Evolutionary conservation across 2,329 filamentous ascomycete genomes (phyloP), one percentile per base, ranked within the genome.

Genomic region (Aspergillus pseudotamarii): DNA sequence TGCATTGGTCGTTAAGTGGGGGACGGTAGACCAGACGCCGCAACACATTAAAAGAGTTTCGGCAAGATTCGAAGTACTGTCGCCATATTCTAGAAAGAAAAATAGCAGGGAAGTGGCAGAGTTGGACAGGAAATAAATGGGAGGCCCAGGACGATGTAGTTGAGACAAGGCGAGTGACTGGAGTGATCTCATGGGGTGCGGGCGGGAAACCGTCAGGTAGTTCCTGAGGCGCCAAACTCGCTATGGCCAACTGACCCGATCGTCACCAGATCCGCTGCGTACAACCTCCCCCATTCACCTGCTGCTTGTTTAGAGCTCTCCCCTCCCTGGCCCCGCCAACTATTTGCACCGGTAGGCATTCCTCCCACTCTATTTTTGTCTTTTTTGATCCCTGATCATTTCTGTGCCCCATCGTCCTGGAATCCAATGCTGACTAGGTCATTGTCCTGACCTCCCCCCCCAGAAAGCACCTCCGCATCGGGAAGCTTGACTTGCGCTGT

Each of bases 1-100:
- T 73, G 76, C 76, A 79, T 78, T 71, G 73, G 71, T 64, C 65
- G 67, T 65, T 63, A 56, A 45, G 67, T 48, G 60, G 60, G 65
- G 61, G 63, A 57, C 36, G 23, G 46, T 58, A 55, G 58, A 56
- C 58, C 60, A 51, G 55, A 60, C 59, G 55, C 61, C 38, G 60
- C 50, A 59, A n/a, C 21, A 53, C 66, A 67, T 62, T 64, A 66
- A 58, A 65, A 57, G 19, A 56, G 61, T 16, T 36, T 59, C 54
- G 63, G 50, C 21, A 59, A 59, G 41, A 34, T 41, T 14, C 26
- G 36, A 41, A 65, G 45, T 23, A 48, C n/a, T n/a, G 36, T 55
- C 60, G 61, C 60, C 63, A 65, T 65, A 28, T 53, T 60, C 51
- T 23, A 21, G 14, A 9, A 14, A 53, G 28, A 21, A 57, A 59